Evolutionary conservation across 257 asterid species (phyloP).

Genomic region (Rhazya stricta): DNA sequence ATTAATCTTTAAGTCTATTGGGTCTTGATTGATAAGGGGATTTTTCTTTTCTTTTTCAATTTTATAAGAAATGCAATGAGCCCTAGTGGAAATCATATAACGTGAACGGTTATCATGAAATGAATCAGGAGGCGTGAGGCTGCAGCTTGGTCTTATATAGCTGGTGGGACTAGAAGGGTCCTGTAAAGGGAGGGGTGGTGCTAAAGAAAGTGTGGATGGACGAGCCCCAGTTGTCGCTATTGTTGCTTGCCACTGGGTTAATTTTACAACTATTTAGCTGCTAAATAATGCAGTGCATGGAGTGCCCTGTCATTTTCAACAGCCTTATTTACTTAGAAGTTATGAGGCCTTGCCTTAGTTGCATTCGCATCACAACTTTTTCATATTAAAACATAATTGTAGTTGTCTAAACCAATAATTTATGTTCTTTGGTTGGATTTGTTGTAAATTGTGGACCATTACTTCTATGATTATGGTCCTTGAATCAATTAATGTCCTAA

Average conservation of each 20-base stretch:
- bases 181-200: constrained; percentile 6
- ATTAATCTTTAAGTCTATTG: not conserved
- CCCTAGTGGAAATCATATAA: not conserved
- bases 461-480: not conserved
- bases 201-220: constrained; percentile 4
- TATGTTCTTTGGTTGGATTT: constrained; percentile 5
- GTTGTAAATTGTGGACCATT: constrained; percentile 3
- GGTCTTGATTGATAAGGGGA: not conserved
- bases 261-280: constrained; percentile 19
- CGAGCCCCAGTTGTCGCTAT: constrained; percentile 32
- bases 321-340: constrained; percentile 7
- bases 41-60: too few relatives aligned
- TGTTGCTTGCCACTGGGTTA: constrained; percentile 44
- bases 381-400: not conserved
- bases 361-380: not conserved
- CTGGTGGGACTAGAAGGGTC: constrained; percentile 25
- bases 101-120: not conserved
- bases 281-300: constrained; percentile 32
- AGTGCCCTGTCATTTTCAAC: constrained; percentile 45
- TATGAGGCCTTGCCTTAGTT: not conserved
- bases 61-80: not conserved
- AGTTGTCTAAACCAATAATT: not conserved
- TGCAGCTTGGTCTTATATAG: constrained; percentile 13
- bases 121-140: constrained; percentile 15
- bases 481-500: not conserved